These are phyloP conservation scores for Malus sylvestris DNA, from an alignment of 306 rosid species.

Conservation along the genomic window DNA sequence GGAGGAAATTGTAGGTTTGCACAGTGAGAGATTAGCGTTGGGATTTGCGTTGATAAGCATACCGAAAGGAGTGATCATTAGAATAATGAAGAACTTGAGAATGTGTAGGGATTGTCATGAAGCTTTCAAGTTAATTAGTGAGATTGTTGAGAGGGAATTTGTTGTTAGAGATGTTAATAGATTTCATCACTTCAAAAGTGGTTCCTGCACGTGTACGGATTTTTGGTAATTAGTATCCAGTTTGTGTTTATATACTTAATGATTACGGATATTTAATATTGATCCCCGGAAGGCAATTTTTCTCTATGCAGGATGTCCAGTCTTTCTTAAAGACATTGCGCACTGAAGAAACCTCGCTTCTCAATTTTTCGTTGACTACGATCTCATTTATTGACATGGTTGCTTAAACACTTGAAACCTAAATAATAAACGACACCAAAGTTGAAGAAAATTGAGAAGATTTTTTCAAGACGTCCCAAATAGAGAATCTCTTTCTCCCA, in stretches of 20 bases:
- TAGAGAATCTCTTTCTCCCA: too few species aligned
- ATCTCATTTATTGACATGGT: too few species aligned
- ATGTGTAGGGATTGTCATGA: conserved; percentile 75
- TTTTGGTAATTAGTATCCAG: conserved; percentile 42
- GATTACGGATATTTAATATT: neutral
- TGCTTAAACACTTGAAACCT: too few species aligned
- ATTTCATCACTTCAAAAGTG: conserved; percentile 75
- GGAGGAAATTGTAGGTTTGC: conserved; percentile 58
- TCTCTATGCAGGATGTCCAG: too few species aligned
- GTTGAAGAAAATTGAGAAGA: too few species aligned
- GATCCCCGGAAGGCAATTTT: neutral
- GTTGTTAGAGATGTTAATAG: conserved; percentile 75
- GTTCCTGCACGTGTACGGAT: conserved; percentile 52
- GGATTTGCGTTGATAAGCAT: conserved; percentile 65
- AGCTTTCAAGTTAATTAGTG: conserved; percentile 71
- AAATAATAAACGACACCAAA: too few species aligned
- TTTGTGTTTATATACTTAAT: neutral
- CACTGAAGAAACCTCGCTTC: too few species aligned
- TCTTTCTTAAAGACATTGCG: too few species aligned
- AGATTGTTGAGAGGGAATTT: conserved; percentile 61
- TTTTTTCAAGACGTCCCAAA: too few species aligned
- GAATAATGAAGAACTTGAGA: conserved; percentile 85
- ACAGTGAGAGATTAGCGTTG: conserved; percentile 79
- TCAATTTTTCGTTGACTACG: too few species aligned
- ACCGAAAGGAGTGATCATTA: conserved; percentile 54